phyloP scores from a whole-genome alignment of 352 stramenopile genomes.

The Phytopythium delawarense region DNA sequence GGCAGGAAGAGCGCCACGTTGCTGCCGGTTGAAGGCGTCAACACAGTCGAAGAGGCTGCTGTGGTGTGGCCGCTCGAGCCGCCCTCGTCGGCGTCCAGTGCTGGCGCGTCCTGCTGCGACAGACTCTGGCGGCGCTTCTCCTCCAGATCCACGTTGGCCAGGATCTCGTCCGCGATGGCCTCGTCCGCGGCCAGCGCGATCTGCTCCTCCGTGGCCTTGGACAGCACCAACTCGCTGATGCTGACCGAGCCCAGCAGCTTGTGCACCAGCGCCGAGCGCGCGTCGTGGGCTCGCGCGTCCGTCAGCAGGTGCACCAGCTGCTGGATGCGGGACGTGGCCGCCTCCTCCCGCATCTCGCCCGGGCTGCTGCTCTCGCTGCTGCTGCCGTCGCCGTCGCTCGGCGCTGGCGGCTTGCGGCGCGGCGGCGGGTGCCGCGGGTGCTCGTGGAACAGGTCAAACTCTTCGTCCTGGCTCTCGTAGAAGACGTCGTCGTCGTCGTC shows the following conservation, averaged over 20 bases:
- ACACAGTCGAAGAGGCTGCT: background rate
- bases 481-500: constrained; percentile 22
- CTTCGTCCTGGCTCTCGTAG: constrained; percentile 29
- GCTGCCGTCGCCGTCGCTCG: background rate
- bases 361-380: constrained; percentile 5
- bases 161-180: constrained; percentile 68
- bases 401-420: background rate
- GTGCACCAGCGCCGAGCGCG: constrained; percentile 47
- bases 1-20: constrained; percentile 11
- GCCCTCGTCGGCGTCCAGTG: background rate
- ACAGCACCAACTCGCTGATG: constrained; percentile 61
- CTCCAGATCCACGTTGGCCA: constrained; percentile 58
- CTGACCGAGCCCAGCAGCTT: constrained; percentile 49
- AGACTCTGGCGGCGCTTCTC: constrained; percentile 37
- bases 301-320: constrained; percentile 60
- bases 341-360: constrained; percentile 8
- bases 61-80: background rate
- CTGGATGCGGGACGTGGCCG: constrained; percentile 29
- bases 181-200: constrained; percentile 68
- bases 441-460: constrained; percentile 43
- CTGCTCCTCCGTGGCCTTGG: constrained; percentile 59
- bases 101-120: constrained; percentile 12
- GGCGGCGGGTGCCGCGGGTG: background rate
- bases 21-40: background rate
- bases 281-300: constrained; percentile 31